Percentiles rank a stretch among this genome's conserved stretches.
phyloP scores from a whole-genome alignment of 1,284 basidiomycete genomes.

The Boletus smithii region DNA sequence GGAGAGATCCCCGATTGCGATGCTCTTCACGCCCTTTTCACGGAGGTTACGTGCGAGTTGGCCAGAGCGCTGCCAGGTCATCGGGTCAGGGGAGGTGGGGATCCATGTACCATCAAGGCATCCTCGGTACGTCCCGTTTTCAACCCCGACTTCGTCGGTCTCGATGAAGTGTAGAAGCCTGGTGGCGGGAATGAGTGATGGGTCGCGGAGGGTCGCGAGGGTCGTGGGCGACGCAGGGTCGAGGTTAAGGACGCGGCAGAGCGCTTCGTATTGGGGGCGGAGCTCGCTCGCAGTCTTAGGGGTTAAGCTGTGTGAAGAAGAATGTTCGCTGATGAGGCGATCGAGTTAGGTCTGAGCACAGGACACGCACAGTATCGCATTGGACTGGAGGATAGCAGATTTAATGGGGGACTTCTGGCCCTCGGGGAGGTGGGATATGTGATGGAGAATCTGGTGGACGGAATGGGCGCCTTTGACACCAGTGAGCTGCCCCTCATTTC shows the following conservation, averaged over 20 bases:
- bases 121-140: conserved; percentile 66
- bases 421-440: conserved; percentile 60
- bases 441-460: conserved; percentile 70
- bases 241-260: conserved; percentile 53
- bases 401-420: conserved; percentile 59
- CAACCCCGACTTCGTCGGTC: conserved; percentile 46
- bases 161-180: conserved; percentile 57
- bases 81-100: conserved; percentile 47
- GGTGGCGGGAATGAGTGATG: conserved; percentile 44
- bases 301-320: conserved; percentile 30
- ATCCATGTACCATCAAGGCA: conserved; percentile 59
- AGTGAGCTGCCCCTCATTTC: neutral
- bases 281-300: conserved; percentile 59
- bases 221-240: conserved; percentile 49
- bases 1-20: conserved; percentile 63
- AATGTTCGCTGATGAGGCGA: neutral
- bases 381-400: conserved; percentile 66
- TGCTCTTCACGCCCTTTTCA: conserved; percentile 55
- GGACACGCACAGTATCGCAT: conserved; percentile 59
- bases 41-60: conserved; percentile 51
- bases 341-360: neutral
- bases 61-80: conserved; percentile 68
- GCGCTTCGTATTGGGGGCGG: conserved; percentile 57
- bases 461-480: conserved; percentile 60
- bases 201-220: conserved; percentile 50